These are phyloP conservation scores for Xylaria acuta DNA, from an alignment of 495 filamentous ascomycete genomes.

Conservation along the genomic window DNA sequence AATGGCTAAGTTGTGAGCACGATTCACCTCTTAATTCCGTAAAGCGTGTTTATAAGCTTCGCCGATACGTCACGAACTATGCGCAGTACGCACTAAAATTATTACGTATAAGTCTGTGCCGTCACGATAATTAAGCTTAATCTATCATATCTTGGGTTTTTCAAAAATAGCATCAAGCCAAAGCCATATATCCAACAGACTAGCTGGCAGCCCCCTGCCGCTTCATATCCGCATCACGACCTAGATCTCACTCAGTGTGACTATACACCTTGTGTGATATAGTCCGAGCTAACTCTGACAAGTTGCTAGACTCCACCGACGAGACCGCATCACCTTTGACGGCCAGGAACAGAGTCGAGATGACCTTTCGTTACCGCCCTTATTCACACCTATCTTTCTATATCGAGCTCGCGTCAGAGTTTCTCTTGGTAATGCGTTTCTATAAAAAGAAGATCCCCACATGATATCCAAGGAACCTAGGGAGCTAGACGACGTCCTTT, in stretches of 20 bases:
- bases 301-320: conserved; percentile 20
- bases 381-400: conserved; percentile 17
- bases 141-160: conserved; percentile 37
- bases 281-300: conserved; percentile 17
- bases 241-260: conserved; percentile 34
- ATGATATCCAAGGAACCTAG: conserved; percentile 32
- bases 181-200: conserved; percentile 8
- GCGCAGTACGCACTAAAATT: background rate
- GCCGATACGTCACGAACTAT: background rate
- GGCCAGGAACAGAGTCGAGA: background rate
- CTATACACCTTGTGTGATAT: conserved; percentile 12
- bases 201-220: conserved; percentile 16
- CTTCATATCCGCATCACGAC: conserved; percentile 29
- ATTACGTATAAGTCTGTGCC: background rate
- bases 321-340: background rate
- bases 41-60: background rate
- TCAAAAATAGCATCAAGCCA: conserved; percentile 48
- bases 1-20: background rate
- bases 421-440: conserved; percentile 39
- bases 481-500: conserved; percentile 45
- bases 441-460: conserved; percentile 54
- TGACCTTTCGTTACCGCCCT: conserved; percentile 14
- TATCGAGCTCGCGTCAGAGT: conserved; percentile 13
- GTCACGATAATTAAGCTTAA: conserved; percentile 49
- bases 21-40: conserved; percentile 2